Evolutionary conservation across 208 protist species (phyloP).

Genomic region (Novymonas esmeraldas): DNA sequence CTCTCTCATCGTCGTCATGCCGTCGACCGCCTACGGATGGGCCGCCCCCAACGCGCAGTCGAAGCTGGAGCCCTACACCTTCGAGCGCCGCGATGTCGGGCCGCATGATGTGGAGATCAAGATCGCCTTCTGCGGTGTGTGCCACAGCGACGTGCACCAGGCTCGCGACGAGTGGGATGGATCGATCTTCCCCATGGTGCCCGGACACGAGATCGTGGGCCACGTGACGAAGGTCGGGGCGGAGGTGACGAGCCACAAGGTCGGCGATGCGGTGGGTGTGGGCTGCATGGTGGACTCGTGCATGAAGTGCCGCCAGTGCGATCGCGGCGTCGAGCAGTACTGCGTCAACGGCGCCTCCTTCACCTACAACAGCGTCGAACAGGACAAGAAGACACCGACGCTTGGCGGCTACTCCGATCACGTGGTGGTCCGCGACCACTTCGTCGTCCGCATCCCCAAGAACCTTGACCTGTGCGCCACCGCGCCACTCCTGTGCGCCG

Average conservation of each 20-base stretch:
- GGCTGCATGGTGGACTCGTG: constrained; percentile 93
- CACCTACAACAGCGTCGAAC: constrained; percentile 63
- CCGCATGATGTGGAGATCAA: constrained; percentile 61
- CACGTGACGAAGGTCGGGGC: constrained; percentile 67
- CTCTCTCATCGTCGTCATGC: constrained; percentile 28
- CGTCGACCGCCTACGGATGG: constrained; percentile 48
- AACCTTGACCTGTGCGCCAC: constrained; percentile 59
- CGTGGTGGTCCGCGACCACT: constrained; percentile 69
- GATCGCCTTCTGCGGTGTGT: constrained; percentile 78
- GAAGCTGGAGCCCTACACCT: constrained; percentile 51
- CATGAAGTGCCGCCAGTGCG: constrained; percentile 59
- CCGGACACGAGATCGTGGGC: constrained; percentile 87
- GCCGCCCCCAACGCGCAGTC: constrained; percentile 45
- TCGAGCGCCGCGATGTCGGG: constrained; percentile 53
- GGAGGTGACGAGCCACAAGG: constrained; percentile 76
- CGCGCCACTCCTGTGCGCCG: constrained; percentile 90
- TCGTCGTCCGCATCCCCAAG: constrained; percentile 69
- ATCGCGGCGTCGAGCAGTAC: constrained; percentile 74
- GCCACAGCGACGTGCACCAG: constrained; percentile 86
- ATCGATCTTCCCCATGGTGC: constrained; percentile 69
- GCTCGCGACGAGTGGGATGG: constrained; percentile 72
- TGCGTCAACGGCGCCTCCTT: constrained; percentile 51
- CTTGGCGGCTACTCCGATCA: constrained; percentile 75
- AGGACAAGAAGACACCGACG: constrained; percentile 44
- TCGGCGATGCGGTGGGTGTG: constrained; percentile 83